These are phyloP conservation scores for Calonectria pseudoturangicola DNA, from an alignment of 2,329 filamentous ascomycete species.

Conservation along the genomic window DNA sequence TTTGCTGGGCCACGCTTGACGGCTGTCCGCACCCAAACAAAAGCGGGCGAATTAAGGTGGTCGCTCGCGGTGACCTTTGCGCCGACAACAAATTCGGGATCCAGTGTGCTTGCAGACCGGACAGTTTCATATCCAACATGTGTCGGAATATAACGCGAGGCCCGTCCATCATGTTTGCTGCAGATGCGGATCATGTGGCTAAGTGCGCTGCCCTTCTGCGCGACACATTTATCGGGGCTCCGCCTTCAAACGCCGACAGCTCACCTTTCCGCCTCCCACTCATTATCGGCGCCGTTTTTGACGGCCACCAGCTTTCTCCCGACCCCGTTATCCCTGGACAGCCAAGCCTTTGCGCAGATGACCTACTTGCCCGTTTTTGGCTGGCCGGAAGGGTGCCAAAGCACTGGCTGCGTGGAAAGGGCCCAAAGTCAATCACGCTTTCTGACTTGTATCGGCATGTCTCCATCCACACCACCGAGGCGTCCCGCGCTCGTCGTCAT, in stretches of 20 bases:
- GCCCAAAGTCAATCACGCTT: neutral
- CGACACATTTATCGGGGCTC: neutral
- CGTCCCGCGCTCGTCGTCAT: neutral
- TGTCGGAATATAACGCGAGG: neutral
- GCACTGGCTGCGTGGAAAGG: neutral
- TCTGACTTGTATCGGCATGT: neutral
- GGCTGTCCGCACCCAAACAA: neutral
- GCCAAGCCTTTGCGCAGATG: neutral
- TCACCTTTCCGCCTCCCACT: neutral
- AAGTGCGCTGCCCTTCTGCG: neutral
- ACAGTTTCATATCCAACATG: neutral
- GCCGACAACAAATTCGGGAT: neutral
- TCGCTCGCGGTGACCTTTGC: neutral
- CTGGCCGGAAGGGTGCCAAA: neutral
- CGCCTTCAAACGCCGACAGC: neutral
- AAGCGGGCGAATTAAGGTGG: no score
- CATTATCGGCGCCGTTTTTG: neutral
- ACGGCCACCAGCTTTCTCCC: neutral
- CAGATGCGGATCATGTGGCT: neutral
- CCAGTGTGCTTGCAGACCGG: neutral
- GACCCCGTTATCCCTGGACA: neutral
- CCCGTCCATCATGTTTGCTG: neutral
- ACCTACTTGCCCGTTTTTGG: neutral
- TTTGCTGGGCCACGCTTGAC: constrained; percentile 2
- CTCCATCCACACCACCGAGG: neutral